Percentiles rank a stretch among this genome's conserved stretches.
Evolutionary conservation across 148 eudicot species (phyloP).

Genomic region (Camellia lanceoleosa): DNA sequence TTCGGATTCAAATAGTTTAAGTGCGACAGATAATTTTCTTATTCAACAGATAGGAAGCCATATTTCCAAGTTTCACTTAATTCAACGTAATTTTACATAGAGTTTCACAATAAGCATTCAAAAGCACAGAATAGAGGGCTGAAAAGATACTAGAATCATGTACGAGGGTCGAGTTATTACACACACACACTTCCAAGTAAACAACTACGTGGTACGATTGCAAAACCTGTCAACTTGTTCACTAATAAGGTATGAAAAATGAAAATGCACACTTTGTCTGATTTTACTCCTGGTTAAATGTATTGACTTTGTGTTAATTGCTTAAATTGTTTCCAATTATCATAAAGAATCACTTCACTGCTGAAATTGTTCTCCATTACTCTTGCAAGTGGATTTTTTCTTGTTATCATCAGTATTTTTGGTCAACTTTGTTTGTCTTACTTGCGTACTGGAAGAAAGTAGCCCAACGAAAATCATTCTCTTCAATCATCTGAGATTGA

Average conservation of each 20-base stretch:
- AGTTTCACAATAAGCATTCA: too few species aligned
- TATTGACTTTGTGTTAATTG: background rate
- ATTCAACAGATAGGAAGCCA: too few species aligned
- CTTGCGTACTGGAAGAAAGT: constrained; percentile 36
- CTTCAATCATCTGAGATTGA: constrained; percentile 37
- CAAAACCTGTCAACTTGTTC: constrained; percentile 45
- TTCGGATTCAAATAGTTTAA: too few species aligned
- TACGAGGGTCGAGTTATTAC: too few species aligned
- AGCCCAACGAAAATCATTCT: constrained; percentile 26
- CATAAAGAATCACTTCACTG: constrained; percentile 51
- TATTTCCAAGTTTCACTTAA: too few species aligned
- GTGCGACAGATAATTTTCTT: too few species aligned
- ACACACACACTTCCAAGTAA: constrained; percentile 70
- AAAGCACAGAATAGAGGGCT: too few species aligned
- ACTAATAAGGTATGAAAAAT: constrained; percentile 53
- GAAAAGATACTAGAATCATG: too few species aligned
- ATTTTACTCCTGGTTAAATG: background rate
- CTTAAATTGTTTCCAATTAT: constrained; percentile 16
- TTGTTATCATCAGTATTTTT: constrained; percentile 51
- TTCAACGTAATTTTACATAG: too few species aligned
- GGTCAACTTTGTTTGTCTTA: constrained; percentile 48
- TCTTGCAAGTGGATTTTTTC: constrained; percentile 52
- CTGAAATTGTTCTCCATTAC: constrained; percentile 42
- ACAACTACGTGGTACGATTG: constrained; percentile 43
- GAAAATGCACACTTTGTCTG: constrained; percentile 9